phyloP scores from a whole-genome alignment of 306 rosid genomes.

The Biancaea sappan region DNA sequence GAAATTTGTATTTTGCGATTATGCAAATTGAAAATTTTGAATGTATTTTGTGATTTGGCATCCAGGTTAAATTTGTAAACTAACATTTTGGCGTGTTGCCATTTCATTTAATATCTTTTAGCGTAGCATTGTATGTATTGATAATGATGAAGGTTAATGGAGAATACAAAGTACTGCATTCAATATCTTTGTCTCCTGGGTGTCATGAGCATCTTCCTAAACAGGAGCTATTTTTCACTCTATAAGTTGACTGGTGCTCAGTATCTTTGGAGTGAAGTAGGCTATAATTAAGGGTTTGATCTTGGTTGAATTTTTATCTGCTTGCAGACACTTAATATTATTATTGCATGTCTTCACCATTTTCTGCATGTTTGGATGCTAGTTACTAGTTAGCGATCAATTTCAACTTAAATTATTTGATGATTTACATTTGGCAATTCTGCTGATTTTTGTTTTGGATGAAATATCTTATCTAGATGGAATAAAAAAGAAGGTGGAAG shows the following conservation, averaged over 20 bases:
- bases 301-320: neutral
- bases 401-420: conserved; percentile 20
- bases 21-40: conserved; percentile 3
- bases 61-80: neutral
- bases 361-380: conserved; percentile 24
- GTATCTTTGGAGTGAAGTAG: neutral
- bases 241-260: neutral
- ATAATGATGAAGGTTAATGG: neutral
- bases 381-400: neutral
- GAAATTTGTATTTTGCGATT: no score
- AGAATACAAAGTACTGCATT: conserved; percentile 6
- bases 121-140: neutral
- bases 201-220: neutral
- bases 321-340: neutral
- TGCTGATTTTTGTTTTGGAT: conserved; percentile 34
- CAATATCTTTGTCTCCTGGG: neutral
- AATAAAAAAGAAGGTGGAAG: conserved; percentile 75
- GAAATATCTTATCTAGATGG: conserved; percentile 55
- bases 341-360: neutral
- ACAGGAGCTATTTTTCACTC: neutral
- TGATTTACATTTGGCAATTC: neutral
- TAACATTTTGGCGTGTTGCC: neutral
- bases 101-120: neutral
- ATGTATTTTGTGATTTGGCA: no score
- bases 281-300: neutral